A percentile compares a stretch with the other conserved stretches of the same genome.
Evolutionary conservation across 2,329 filamentous ascomycete species (phyloP).

Genomic region (Aspergillus puulaauensis): DNA sequence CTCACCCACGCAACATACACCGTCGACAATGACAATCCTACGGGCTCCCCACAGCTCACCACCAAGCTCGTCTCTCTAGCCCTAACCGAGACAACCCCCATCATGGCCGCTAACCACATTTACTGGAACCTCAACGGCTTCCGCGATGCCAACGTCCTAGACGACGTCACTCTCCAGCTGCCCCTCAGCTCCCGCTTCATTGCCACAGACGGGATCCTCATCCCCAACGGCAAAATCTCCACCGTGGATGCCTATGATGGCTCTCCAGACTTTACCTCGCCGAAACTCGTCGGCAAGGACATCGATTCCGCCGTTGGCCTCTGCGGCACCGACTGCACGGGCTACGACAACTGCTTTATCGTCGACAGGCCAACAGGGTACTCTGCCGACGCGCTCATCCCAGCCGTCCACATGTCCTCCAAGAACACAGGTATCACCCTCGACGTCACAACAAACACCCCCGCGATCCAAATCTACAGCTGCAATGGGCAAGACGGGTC

Average conservation of each 20-base stretch:
- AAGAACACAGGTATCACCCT: conserved; percentile 78
- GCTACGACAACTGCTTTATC: conserved; percentile 68
- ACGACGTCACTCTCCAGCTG: conserved; percentile 46
- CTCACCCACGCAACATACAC: conserved; percentile 48
- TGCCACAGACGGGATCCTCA: conserved; percentile 59
- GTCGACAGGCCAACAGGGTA: conserved; percentile 43
- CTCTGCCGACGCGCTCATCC: conserved; percentile 34
- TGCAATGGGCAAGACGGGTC: conserved; percentile 75
- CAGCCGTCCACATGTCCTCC: conserved; percentile 61
- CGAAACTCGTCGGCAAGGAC: conserved; percentile 76
- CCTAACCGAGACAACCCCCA: conserved; percentile 48
- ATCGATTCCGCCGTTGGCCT: conserved; percentile 65
- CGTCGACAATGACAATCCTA: conserved; percentile 42
- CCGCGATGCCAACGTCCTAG: conserved; percentile 42
- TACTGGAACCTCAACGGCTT: conserved; percentile 55
- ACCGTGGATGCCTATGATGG: conserved; percentile 65
- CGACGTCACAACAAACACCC: conserved; percentile 79
- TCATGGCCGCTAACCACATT: conserved; percentile 52
- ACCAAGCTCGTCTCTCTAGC: conserved; percentile 46
- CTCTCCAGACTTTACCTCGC: conserved; percentile 64
- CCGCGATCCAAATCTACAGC: conserved; percentile 83
- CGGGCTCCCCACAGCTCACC: conserved; percentile 44
- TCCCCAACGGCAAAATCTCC: conserved; percentile 74
- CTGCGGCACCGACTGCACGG: conserved; percentile 79
- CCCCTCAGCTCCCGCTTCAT: conserved; percentile 48